A percentile compares a stretch with the other conserved stretches of the same genome.
Conservation (phyloP, 345 rosid genomes). For the Pseudoturritis turrita region DNA sequence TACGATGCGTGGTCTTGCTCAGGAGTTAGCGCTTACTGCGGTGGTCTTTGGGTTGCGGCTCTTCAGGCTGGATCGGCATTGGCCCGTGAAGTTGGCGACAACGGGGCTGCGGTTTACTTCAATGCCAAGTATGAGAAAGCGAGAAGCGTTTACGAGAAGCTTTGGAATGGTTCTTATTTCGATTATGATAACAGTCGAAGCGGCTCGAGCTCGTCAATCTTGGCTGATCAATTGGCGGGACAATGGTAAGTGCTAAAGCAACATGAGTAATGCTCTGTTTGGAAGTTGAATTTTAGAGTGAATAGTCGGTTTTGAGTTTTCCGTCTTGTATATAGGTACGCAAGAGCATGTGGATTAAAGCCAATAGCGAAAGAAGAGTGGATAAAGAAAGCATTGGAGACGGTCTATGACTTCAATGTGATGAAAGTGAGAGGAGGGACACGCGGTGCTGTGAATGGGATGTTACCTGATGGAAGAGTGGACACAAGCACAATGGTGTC, state of each 20-base stretch:
- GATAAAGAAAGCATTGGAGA: constrained; percentile 49
- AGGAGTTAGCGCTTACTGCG: constrained; percentile 71
- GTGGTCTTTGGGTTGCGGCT: constrained; percentile 85
- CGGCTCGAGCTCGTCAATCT: constrained; percentile 53
- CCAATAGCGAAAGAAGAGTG: constrained; percentile 58
- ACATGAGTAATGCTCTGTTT: neutral
- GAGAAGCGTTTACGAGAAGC: constrained; percentile 45
- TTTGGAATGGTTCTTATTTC: constrained; percentile 87
- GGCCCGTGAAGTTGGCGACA: constrained; percentile 55
- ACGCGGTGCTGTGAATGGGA: constrained; percentile 67
- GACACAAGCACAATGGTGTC: constrained; percentile 56
- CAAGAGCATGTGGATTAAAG: constrained; percentile 59
- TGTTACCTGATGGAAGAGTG: constrained; percentile 63
- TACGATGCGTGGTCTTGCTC: constrained; percentile 66
- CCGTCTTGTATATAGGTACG: constrained; percentile 41
- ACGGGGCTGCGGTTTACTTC: constrained; percentile 43
- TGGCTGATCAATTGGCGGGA: constrained; percentile 82
- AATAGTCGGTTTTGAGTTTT: neutral
- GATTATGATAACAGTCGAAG: constrained; percentile 52
- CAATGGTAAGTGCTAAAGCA: constrained; percentile 50
- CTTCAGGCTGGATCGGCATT: constrained; percentile 71
- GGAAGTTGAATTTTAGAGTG: neutral
- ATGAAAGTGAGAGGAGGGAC: constrained; percentile 56
- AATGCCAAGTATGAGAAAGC: constrained; percentile 62
- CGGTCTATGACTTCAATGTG: constrained; percentile 59